These are phyloP conservation scores for Garcia nutans DNA, from an alignment of 345 rosid species.

Conservation along the genomic window DNA sequence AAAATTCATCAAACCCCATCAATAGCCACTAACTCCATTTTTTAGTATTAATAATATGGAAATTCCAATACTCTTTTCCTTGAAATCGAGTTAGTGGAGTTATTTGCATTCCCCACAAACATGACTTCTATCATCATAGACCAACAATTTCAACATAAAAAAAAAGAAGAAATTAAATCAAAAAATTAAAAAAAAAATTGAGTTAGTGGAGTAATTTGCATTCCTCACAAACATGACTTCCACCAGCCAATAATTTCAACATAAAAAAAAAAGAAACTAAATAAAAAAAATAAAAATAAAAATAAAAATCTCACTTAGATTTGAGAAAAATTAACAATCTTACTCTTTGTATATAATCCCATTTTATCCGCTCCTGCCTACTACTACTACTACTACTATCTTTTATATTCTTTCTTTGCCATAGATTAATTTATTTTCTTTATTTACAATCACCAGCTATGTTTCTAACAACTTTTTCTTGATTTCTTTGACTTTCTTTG, in stretches of 20 bases:
- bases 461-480: neutral
- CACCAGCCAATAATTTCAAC: constrained; percentile 38
- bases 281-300: neutral
- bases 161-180: no score
- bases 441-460: neutral
- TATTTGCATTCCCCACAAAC: constrained; percentile 56
- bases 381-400: constrained; percentile 13
- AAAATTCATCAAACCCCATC: no score
- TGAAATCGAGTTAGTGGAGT: constrained; percentile 71
- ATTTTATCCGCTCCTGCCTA: constrained; percentile 35
- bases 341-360: constrained; percentile 62
- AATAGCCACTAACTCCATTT: constrained; percentile 33
- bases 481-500: neutral
- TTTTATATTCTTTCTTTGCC: neutral
- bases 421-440: neutral
- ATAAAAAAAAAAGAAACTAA: neutral
- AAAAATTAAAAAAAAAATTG: no score
- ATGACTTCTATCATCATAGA: constrained; percentile 42
- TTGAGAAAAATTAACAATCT: constrained; percentile 39
- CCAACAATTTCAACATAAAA: constrained; percentile 32
- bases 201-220: constrained; percentile 59
- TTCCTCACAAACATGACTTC: constrained; percentile 62
- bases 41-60: constrained; percentile 33
- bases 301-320: constrained; percentile 20
- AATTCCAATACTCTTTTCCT: constrained; percentile 53